Evolutionary conservation across 1,284 basidiomycete species (phyloP), one percentile per base, ranked within the genome.

Genomic region (Cryptococcus hybrid): DNA sequence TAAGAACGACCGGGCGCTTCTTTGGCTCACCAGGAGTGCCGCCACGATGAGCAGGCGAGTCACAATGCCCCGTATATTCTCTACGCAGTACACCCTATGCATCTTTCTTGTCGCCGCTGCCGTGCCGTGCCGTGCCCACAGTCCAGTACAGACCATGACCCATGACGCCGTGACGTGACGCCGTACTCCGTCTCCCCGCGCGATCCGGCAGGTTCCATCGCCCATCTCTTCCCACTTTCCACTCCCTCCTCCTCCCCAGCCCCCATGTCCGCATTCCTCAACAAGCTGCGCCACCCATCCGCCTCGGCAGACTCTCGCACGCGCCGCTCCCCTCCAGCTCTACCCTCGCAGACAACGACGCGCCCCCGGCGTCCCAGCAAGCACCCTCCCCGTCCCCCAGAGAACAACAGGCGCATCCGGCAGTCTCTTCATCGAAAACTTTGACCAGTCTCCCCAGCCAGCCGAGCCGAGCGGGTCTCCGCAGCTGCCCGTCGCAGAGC

Each of bases 341-440:
- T 12, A 35, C 47, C 7, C 47, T 48, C 47, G 13, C 35, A 3
- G 47, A n/a, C 34, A 36, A 48, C 47, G 47, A 34, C 47, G 12
- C 30, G 6, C 12, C 15, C 47, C 18, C 18, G 12, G n/a, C 47
- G 34, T 36, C 24, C 18, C 34, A 8, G 8, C 18, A 18, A 18
- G 30, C 11, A 13, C 34, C 34, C 1, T 13, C 24, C 30, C 47
- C 30, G 34, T 48, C 47, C 47, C 47, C 6, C 15, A 34, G 18
- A 30, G 47, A 13, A 44, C n/a, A 15, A 13, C 43, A 9, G 43
- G 43, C 30, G 47, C 47, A 30, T 35, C 55, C 7, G 62, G 61
- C 35, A 66, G 64, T 50, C 42, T 59, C n/a, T 68, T 68, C 39
- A 57, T 68, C 15, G 66, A 68, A 52, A 54, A 68, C 34, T 63